A percentile compares a stretch with the other conserved stretches of the same genome.
Conservation (phyloP, 2,329 filamentous ascomycete species). For the Fusarium equiseti region DNA sequence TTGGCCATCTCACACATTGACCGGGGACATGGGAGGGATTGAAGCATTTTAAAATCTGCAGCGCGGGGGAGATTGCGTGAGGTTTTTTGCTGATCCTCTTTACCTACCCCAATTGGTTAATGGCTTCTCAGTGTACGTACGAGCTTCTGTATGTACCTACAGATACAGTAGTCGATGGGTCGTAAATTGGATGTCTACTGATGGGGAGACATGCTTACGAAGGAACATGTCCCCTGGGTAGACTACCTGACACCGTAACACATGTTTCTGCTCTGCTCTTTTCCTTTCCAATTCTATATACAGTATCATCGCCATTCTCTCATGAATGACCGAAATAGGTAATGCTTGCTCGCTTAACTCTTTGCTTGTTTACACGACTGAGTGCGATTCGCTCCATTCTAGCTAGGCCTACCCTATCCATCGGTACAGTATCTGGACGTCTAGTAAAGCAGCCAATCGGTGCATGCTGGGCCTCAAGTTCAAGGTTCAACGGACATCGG, state of each 20-base stretch:
- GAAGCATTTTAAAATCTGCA: constrained; percentile 21
- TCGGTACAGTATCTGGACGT: neutral
- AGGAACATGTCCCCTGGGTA: constrained; percentile 11
- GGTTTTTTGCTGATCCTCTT: constrained; percentile 14
- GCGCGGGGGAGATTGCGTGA: constrained; percentile 21
- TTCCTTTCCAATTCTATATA: neutral
- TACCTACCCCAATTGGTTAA: constrained; percentile 22
- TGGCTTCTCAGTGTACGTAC: neutral
- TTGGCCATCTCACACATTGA: constrained; percentile 18
- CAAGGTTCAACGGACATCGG: neutral
- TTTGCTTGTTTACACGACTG: neutral
- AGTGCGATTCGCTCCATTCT: neutral
- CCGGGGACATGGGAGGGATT: constrained; percentile 20
- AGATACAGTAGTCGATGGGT: neutral
- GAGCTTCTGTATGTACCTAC: neutral
- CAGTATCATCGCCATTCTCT: neutral
- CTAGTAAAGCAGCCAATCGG: constrained; percentile 25
- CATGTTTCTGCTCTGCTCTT: neutral
- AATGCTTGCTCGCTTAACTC: constrained; percentile 16
- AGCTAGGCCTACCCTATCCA: neutral
- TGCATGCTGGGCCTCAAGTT: constrained; percentile 6
- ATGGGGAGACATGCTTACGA: constrained; percentile 17
- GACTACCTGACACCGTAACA: neutral
- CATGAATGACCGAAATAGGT: neutral
- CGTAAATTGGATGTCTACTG: neutral